phyloP scores from a whole-genome alignment of 305 asterid genomes.

The Ruellia speciosa region DNA sequence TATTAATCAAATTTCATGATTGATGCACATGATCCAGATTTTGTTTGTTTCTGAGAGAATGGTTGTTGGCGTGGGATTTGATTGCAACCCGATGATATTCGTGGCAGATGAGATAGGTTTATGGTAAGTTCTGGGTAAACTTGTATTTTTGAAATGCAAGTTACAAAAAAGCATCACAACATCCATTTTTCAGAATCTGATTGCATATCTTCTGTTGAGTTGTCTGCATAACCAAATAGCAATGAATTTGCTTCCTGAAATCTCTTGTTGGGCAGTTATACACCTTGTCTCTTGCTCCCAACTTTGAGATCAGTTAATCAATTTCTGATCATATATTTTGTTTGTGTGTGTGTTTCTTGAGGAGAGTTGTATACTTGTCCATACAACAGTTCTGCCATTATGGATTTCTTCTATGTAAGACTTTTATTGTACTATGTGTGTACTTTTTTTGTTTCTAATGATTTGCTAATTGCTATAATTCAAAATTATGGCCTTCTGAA shows the following conservation, averaged over 20 bases:
- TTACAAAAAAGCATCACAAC: neutral
- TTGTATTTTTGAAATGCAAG: slow-evolving; percentile 10
- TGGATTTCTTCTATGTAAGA: no score
- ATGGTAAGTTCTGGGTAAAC: slow-evolving; percentile 47
- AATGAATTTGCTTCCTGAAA: neutral
- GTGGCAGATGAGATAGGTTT: slow-evolving; percentile 75
- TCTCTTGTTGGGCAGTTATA: neutral
- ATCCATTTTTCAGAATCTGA: no score
- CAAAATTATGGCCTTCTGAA: neutral
- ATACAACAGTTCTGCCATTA: no score
- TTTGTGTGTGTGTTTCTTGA: neutral
- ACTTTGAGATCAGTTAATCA: neutral
- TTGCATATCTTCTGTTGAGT: neutral
- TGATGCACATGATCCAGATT: slow-evolving; percentile 42
- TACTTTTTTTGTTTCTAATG: no score
- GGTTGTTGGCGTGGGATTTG: slow-evolving; percentile 94
- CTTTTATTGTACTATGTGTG: neutral
- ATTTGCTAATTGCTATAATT: no score
- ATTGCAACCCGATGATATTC: slow-evolving; percentile 93
- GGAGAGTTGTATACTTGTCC: neutral
- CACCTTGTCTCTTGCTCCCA: neutral
- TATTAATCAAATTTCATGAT: slow-evolving; percentile 25
- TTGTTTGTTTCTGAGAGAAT: slow-evolving; percentile 81
- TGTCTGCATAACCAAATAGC: neutral
- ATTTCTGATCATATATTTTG: neutral